Base-by-base conservation (phyloP, 1,284 basidiomycete genomes). In the Pseudozyma tsukubaensis region DNA sequence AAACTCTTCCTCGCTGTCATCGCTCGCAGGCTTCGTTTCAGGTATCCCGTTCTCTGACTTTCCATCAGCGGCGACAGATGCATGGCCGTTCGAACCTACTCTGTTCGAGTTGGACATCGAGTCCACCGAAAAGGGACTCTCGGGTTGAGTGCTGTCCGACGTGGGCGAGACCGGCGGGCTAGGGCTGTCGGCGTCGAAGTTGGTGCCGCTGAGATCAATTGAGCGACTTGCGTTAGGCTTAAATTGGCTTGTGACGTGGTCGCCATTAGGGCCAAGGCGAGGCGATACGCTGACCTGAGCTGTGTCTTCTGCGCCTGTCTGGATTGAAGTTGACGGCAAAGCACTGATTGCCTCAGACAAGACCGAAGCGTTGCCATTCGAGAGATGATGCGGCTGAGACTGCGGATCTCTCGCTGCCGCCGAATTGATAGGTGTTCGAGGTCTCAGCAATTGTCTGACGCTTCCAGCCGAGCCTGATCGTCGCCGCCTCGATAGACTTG, bases 1-100 rank as follows among this genome's bases (percentile, higher is more conserved):
- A 6, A 80, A 71, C 35, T 70, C 73, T 48, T 79, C 67, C 1
- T 73, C 66, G 29, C 74, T 72, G 18, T 56, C 52, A 6, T 51
- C 42, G 2, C 29, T 11, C 16, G 40, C n/a, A 11, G 9, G 5
- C 2, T n/a, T 14, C 21, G 12, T 54, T 42, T 13, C 19, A 32
- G 42, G 21, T 16, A 4, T 43, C 11, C 29, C 40, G 52, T n/a
- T 13, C 8, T 29, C 42, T 35, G 40, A 29, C 24, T 19, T 44
- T 42, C n/a, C 40, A 13, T 19, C 32, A n/a, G n/a, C 32, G 32
- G 11, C 14, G 9, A 19, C 18, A 19, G 40, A 13, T n/a, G 8
- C 13, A 3, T 37, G 44, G 18, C 35, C 21, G 8, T 47, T 58
- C 0, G 45, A 39, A 18, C 24, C 18, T 11, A n/a, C 19, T 6